Base-by-base conservation (phyloP, 2,329 filamentous ascomycete genomes). In the Botrytis fragariae region DNA sequence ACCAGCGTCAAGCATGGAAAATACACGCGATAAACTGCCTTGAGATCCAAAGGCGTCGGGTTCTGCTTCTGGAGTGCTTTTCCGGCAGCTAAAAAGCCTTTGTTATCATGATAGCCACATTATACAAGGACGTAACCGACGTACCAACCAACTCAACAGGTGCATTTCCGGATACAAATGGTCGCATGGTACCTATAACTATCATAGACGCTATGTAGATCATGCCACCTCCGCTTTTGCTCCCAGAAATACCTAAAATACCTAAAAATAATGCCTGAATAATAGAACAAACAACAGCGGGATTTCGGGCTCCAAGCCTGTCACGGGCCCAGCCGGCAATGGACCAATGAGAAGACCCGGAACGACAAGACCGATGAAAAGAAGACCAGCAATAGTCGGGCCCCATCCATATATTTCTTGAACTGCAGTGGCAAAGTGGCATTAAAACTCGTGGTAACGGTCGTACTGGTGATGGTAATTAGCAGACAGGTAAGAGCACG, bases 91-190 rank as follows among this genome's bases (percentile, higher is more conserved):
- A 20, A 12, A 51, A 14, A 3, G 18, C 5, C n/a, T 16, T 51
- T 51, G 29, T 35, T 48, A 32, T 54, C 51, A 54, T 29, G 5
- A 18, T 25, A 67, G 10, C 4, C 12, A 48, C n/a, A 67, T 8
- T 3, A 35, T 51, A n/a, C 20, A 8, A 22, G 22, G 22, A 4
- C 22, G 16, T 14, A 44, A 8, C 32, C 25, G 20, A 44, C 63
- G 32, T 67, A 67, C 63, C 63, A 20, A 37, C 63, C 8, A 67
- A 51, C 16, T 67, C 63, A 35, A 10, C 63, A 2, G 63, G 44
- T 20, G 63, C 42, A 3, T 39, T 67, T 3, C 63, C 63, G 51
- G 63, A 67, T 8, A 67, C 63, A 67, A 67, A 67, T 25, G 63
- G 63, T 37, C 63, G 29, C 37, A 67, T 25, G 25, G 4, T 9